Evolutionary conservation across 805 yeast genomes (phyloP).

Genomic region (Saccharomycopsis sp.): DNA sequence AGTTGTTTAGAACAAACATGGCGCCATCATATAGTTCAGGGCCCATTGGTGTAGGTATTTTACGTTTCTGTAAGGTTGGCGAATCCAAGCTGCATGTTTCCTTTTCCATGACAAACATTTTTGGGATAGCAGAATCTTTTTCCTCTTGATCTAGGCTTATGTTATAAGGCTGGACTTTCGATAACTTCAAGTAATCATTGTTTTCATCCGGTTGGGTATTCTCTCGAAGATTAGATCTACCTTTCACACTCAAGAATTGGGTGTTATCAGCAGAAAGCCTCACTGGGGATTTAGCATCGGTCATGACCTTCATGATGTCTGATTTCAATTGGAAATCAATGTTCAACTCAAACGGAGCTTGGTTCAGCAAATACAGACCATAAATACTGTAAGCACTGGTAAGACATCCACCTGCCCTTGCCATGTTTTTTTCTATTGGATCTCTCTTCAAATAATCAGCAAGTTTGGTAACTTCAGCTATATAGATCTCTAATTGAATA

Average conservation of each 20-base stretch:
- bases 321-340: constrained; percentile 50
- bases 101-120: not conserved
- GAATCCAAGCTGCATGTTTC: not conserved
- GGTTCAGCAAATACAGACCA: constrained; percentile 55
- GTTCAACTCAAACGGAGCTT: constrained; percentile 66
- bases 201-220: not conserved
- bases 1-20: constrained; percentile 31
- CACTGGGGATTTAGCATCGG: constrained; percentile 34
- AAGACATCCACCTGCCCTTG: constrained; percentile 43
- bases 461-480: constrained; percentile 34
- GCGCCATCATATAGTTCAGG: constrained; percentile 23
- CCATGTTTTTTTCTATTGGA: not conserved
- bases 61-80: constrained; percentile 8
- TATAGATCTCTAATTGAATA: constrained; percentile 11
- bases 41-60: not conserved
- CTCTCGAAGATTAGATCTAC: not conserved
- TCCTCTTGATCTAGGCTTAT: not conserved
- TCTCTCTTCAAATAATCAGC: constrained; percentile 24
- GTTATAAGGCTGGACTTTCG: not conserved
- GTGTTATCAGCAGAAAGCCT: not conserved
- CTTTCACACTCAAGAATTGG: not conserved
- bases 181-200: not conserved
- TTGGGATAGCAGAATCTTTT: not conserved
- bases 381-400: constrained; percentile 59
- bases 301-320: constrained; percentile 35